Evolutionary conservation across 2,329 filamentous ascomycete genomes (phyloP).

Genomic region (Nigrograna mackinnonii): DNA sequence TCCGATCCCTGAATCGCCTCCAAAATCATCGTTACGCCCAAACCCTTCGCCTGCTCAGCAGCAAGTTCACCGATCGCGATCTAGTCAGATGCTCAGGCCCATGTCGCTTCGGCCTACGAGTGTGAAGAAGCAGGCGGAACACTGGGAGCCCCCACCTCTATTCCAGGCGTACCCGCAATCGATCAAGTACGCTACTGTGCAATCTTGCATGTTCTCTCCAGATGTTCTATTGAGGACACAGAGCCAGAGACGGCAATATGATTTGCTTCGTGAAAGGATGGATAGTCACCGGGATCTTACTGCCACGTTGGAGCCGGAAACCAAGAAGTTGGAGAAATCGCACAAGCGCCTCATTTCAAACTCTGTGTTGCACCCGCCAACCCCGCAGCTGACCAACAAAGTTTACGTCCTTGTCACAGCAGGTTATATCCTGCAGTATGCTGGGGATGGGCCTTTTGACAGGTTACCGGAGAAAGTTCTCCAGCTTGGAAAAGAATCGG

Average conservation of each 20-base stretch:
- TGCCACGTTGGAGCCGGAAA: slow-evolving; percentile 30
- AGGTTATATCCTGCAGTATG: slow-evolving; percentile 75
- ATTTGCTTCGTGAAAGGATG: slow-evolving; percentile 40
- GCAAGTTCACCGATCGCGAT: slow-evolving; percentile 34
- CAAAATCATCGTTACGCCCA: slow-evolving; percentile 31
- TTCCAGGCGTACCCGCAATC: slow-evolving; percentile 88
- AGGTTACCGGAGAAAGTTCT: slow-evolving; percentile 74
- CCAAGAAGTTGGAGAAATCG: slow-evolving; percentile 43
- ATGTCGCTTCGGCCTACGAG: slow-evolving; percentile 28
- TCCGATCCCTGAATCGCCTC: slow-evolving; percentile 18
- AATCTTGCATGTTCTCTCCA: slow-evolving; percentile 67
- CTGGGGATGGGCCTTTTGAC: slow-evolving; percentile 70
- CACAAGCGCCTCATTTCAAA: slow-evolving; percentile 46
- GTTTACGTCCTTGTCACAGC: slow-evolving; percentile 73
- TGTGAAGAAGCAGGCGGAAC: slow-evolving; percentile 33
- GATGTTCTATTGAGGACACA: slow-evolving; percentile 68
- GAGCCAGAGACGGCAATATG: slow-evolving; percentile 56
- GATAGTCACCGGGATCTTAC: slow-evolving; percentile 39
- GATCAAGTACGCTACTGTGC: slow-evolving; percentile 72
- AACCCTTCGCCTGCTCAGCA: slow-evolving; percentile 32
- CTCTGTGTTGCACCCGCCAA: slow-evolving; percentile 49
- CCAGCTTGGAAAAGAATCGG: slow-evolving; percentile 72
- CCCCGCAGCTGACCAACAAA: slow-evolving; percentile 71
- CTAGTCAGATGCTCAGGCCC: slow-evolving; percentile 34
- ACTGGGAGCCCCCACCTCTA: slow-evolving; percentile 65